Evolutionary conservation across 192 early-diverging fungal genomes (phyloP), one percentile per base, ranked within the genome.

Genomic region (Piromyces finnis): DNA sequence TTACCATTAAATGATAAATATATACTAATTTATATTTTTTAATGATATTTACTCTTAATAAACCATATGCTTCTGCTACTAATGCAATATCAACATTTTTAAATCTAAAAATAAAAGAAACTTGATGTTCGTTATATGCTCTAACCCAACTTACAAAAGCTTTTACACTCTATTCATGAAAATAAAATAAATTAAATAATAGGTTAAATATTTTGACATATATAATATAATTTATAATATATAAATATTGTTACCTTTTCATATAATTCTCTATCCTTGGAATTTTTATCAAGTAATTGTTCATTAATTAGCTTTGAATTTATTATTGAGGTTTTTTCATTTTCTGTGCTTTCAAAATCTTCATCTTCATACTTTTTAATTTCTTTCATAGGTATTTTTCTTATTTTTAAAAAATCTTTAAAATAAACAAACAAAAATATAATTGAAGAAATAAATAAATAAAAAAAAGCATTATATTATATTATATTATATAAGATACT

Each of bases 81-180:
- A 87, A 86, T 29, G 87, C 90, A 16, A 97, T 81, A 83, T 97
- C 94, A 79, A 98, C 84, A 81, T 95, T 91, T 80, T 94, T 95
- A 32, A 91, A 84, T 29, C 92, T 88, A 84, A 99, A 99, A 77
- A 99, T 99, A 84, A 92, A 96, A 29, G 84, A 89, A 11, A 95
- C 95, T 82, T 97, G 95, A 84, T 99, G 97, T 79, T 98, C 97
- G 12, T 91, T 90, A 83, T 99, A 99, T 28, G 94, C 89, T 77
- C 97, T 92, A 39, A 96, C 91, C 84, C 91, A 98, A 7, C 92
- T 92, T 15, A 96, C 95, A 85, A 98, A 99, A 0, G 95, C 95
- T 82, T 89, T 85, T 28, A 90, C 90, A 27, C 93, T 89, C 83
- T 90, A 90, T 39, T 96, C n/a, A n/a, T n/a, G n/a, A n/a, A n/a